Conservation (phyloP, 345 rosid genomes). For the Eucalyptus victrix region DNA sequence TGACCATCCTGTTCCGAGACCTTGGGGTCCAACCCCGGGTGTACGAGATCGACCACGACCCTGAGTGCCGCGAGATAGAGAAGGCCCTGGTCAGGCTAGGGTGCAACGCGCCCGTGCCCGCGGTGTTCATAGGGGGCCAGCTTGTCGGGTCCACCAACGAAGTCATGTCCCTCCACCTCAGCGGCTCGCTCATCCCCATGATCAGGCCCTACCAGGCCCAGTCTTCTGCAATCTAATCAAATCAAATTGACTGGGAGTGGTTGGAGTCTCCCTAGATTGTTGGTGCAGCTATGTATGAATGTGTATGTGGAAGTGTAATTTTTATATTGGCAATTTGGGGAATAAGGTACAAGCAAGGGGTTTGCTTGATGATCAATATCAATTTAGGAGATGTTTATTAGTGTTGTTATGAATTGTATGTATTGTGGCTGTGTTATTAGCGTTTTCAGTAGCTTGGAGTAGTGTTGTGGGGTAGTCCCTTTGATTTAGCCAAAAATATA, state of each 20-base stretch:
- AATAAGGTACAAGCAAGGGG: not conserved
- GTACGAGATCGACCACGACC: constrained; percentile 65
- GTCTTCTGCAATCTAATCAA: not conserved
- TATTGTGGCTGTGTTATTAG: not conserved
- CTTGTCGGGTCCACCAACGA: constrained; percentile 72
- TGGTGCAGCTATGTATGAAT: not conserved
- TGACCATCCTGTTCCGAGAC: constrained; percentile 56
- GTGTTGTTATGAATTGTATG: not conserved
- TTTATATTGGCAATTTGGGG: not conserved
- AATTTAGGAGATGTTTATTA: not conserved
- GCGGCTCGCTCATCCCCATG: constrained; percentile 51
- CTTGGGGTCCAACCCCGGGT: constrained; percentile 51
- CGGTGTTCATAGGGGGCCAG: constrained; percentile 66
- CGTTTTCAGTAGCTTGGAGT: not conserved
- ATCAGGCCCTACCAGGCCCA: constrained; percentile 49
- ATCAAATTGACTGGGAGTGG: not conserved
- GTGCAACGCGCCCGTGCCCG: constrained; percentile 51
- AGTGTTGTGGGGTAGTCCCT: not conserved
- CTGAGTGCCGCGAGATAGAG: constrained; percentile 68
- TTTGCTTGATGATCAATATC: not conserved
- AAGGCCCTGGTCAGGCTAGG: constrained; percentile 61
- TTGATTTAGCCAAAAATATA: not conserved
- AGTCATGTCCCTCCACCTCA: constrained; percentile 79
- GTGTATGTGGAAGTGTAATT: not conserved
- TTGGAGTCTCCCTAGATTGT: not conserved